A percentile compares a stretch with the other conserved stretches of the same genome.
Evolutionary conservation across 306 rosid genomes (phyloP).

Genomic region (Acmispon strigosus): DNA sequence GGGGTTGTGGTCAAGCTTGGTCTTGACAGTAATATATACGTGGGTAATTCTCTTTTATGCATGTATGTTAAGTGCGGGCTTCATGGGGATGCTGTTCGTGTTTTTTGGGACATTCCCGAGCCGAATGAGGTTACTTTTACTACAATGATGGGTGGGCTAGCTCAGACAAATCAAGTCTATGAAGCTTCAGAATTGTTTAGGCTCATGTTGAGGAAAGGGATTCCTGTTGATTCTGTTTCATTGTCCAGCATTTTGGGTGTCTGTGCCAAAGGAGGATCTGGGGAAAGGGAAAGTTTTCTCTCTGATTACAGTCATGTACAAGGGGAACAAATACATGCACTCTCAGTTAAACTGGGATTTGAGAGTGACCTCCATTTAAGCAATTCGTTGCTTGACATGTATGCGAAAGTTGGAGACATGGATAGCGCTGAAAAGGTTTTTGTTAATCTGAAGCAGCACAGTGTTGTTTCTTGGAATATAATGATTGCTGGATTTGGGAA

Average conservation of each 20-base stretch:
- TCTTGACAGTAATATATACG: conserved; percentile 49
- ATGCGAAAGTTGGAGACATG: conserved; percentile 59
- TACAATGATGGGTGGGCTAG: conserved; percentile 58
- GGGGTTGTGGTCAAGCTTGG: conserved; percentile 55
- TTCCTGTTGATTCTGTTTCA: conserved; percentile 55
- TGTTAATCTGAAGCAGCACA: conserved; percentile 25
- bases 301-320: conserved; percentile 25
- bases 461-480: conserved; percentile 72
- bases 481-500: conserved; percentile 74
- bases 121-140: conserved; percentile 80
- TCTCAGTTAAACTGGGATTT: conserved; percentile 56
- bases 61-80: conserved; percentile 61
- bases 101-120: conserved; percentile 46
- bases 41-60: conserved; percentile 46
- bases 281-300: conserved; percentile 29
- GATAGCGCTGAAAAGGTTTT: conserved; percentile 54
- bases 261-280: conserved; percentile 41
- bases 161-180: conserved; percentile 29
- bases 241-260: conserved; percentile 58
- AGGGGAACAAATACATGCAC: conserved; percentile 50
- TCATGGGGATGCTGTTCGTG: conserved; percentile 40
- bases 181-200: conserved; percentile 55
- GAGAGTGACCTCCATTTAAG: conserved; percentile 56
- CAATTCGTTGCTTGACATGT: conserved; percentile 75
- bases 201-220: conserved; percentile 52